Conservation (phyloP, 441 rosid genomes). For the Adansonia grandidieri region DNA sequence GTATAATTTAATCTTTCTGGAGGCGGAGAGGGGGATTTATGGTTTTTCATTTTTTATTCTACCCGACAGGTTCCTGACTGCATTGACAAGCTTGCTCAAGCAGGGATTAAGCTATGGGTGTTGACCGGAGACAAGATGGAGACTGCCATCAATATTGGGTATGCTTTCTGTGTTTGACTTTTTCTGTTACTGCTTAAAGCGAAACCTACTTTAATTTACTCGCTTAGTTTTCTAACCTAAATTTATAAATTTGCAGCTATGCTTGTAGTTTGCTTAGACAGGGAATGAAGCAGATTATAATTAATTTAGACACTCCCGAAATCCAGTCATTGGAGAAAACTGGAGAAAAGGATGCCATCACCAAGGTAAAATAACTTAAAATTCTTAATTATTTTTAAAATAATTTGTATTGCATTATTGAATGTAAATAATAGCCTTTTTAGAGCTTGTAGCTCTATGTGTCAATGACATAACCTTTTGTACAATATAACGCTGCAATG, state of each 20-base stretch:
- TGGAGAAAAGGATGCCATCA: constrained; percentile 51
- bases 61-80: constrained; percentile 68
- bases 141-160: constrained; percentile 85
- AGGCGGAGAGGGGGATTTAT: constrained; percentile 4
- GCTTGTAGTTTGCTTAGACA: constrained; percentile 79
- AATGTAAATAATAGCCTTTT: not conserved
- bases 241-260: constrained; percentile 48
- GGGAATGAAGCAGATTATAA: constrained; percentile 72
- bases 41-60: constrained; percentile 21
- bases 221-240: constrained; percentile 34
- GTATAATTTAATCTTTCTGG: constrained; percentile 19
- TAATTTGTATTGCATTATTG: not conserved
- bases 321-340: constrained; percentile 58
- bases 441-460: not conserved
- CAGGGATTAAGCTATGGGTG: constrained; percentile 82
- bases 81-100: constrained; percentile 84
- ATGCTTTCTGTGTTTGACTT: constrained; percentile 37
- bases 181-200: constrained; percentile 22
- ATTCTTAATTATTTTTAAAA: not conserved
- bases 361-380: constrained; percentile 41
- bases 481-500: not conserved
- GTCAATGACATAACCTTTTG: not conserved
- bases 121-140: constrained; percentile 85
- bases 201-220: constrained; percentile 20
- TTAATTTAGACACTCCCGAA: constrained; percentile 61